These are phyloP conservation scores for Maudiozyma barnettii DNA, from an alignment of 805 yeast genomes.

Conservation along the genomic window DNA sequence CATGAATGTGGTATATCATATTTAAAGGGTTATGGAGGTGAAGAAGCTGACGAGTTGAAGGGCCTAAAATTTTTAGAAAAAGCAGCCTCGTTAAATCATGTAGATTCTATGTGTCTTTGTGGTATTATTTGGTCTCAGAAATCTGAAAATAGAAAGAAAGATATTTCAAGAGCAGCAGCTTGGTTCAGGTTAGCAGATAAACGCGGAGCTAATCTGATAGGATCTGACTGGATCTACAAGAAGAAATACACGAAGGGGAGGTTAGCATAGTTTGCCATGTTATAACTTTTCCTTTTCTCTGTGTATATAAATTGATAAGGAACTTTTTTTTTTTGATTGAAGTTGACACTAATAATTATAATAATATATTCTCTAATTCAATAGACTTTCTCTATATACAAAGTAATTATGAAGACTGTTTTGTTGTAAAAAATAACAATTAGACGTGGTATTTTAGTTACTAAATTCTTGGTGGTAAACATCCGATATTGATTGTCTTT, in stretches of 20 bases:
- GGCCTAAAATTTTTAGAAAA: constrained; percentile 54
- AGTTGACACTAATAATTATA: background rate
- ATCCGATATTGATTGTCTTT: constrained; percentile 44
- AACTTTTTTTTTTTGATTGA: background rate
- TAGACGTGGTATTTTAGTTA: too few relatives aligned
- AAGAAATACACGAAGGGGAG: constrained; percentile 42
- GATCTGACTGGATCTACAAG: constrained; percentile 69
- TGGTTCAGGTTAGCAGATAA: constrained; percentile 60
- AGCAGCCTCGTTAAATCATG: constrained; percentile 58
- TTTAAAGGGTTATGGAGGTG: constrained; percentile 46
- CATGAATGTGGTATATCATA: constrained; percentile 54
- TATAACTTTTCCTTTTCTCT: too few relatives aligned
- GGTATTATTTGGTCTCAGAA: constrained; percentile 60
- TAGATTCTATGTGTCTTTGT: constrained; percentile 59
- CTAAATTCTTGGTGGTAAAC: constrained; percentile 6
- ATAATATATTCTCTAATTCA: background rate
- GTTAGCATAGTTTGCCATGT: background rate
- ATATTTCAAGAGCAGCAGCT: constrained; percentile 52
- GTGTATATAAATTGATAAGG: too few relatives aligned
- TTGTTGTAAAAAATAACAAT: too few relatives aligned
- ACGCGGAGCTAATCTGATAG: constrained; percentile 51
- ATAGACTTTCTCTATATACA: background rate
- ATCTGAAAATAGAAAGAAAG: constrained; percentile 44
- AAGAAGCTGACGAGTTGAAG: constrained; percentile 37
- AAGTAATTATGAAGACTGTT: too few relatives aligned